Base-by-base conservation (phyloP, 2,329 filamentous ascomycete genomes). In the Ceratocystis cacaofunesta region DNA sequence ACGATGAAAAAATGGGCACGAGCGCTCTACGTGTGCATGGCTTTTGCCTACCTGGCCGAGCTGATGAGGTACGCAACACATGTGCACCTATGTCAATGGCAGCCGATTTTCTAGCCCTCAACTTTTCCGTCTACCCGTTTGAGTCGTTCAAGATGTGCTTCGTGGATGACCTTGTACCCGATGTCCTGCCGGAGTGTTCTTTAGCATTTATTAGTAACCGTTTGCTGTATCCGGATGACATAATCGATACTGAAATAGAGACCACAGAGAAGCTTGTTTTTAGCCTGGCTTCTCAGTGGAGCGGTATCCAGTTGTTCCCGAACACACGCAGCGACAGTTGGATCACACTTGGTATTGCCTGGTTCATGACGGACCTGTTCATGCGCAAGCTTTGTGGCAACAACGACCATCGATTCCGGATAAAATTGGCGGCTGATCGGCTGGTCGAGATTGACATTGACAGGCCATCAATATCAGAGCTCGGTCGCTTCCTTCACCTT, bases 291-390 rank as follows among this genome's bases (percentile, higher is more conserved):
- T 89, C 86, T 67, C 94, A 99, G 73, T 99, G 92, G 88, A 89
- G 94, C 69, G 94, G 94, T 17, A 87, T 99, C 69, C 92, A 92
- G 72, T 89, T 99, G 69, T 87, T 95, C 61, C 87, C 94, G 0
- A 89, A 91, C 72, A 85, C 87, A 50, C 84, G 86, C 19, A 81
- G 82, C 63, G 94, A 99, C 74, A 84, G 86, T 64, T 99, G 94
- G 94, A 85, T 95, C 22, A 87, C 92, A 12, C 82, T 94, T 64
- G 95, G 92, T 15, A 87, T 95, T 60, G 89, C 92, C 0, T 92
- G 92, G 78, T 99, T 90, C 77, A 95, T 99, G 82, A 91, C 92
- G 1, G 92, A 96, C 70, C 82, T 90, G 3, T 96, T 95, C 75
- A 89, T 97, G 82, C 90, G 87, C 73, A 87, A 85, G 69, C 80